phyloP scores from a whole-genome alignment of 163 green algal species.

The Dunaliella salina region DNA sequence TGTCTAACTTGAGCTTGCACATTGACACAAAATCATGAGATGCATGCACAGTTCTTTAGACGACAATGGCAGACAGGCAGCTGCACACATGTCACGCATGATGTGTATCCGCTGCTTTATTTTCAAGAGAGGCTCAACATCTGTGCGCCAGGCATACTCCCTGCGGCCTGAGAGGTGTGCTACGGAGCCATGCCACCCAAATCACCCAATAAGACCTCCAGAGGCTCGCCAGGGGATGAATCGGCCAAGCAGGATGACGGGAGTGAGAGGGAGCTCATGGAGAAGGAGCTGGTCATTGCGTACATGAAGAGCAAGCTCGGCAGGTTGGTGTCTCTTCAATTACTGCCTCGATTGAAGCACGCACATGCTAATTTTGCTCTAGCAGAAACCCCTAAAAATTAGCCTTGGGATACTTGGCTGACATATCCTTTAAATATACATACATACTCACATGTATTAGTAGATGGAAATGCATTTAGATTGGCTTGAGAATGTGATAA shows the following conservation, averaged over 20 bases:
- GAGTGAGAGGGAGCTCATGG: constrained; percentile 58
- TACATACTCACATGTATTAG: background rate
- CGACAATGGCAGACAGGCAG: background rate
- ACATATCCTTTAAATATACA: background rate
- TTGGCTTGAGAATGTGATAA: too few relatives aligned
- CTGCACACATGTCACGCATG: background rate
- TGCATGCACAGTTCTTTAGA: background rate
- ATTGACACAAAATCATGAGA: background rate
- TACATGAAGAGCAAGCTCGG: constrained; percentile 68
- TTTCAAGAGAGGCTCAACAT: background rate
- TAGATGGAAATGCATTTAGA: too few relatives aligned
- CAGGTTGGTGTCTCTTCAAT: constrained; percentile 25
- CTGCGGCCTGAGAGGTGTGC: too few relatives aligned
- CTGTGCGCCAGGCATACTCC: too few relatives aligned
- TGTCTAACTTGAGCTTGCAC: background rate
- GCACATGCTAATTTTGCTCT: background rate
- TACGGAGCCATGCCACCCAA: background rate
- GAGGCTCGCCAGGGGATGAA: constrained; percentile 4
- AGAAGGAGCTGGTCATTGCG: constrained; percentile 67
- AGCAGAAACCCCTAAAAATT: too few relatives aligned
- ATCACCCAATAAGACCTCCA: background rate
- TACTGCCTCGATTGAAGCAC: background rate
- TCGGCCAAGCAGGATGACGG: constrained; percentile 30
- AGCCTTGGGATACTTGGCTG: too few relatives aligned
- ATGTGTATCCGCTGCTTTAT: background rate